phyloP scores from a whole-genome alignment of 805 yeast species.

The Kazachstania bromeliacearum region DNA sequence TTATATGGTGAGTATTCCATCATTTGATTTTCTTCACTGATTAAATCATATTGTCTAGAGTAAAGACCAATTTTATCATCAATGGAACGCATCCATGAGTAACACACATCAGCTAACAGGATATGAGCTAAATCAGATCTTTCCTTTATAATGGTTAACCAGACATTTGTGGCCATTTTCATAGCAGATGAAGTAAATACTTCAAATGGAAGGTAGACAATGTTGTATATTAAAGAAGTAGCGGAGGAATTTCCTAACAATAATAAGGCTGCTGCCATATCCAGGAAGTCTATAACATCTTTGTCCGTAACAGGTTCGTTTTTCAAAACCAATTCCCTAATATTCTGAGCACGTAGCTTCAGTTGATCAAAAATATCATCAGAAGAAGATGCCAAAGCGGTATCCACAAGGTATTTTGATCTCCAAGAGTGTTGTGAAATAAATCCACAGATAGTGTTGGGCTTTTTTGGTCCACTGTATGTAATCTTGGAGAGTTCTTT shows the following conservation, averaged over 20 bases:
- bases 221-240: constrained; percentile 34
- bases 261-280: constrained; percentile 35
- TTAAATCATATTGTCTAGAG: constrained; percentile 44
- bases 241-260: constrained; percentile 31
- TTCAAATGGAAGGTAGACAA: constrained; percentile 64
- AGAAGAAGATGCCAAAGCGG: constrained; percentile 25
- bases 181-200: constrained; percentile 51
- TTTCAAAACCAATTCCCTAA: constrained; percentile 14
- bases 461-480: constrained; percentile 29
- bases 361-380: constrained; percentile 21
- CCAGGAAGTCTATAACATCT: constrained; percentile 36
- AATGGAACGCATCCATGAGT: constrained; percentile 60
- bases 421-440: constrained; percentile 74
- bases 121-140: constrained; percentile 47
- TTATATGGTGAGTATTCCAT: constrained; percentile 92
- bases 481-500: constrained; percentile 49
- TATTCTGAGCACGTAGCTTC: constrained; percentile 10
- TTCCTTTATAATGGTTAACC: constrained; percentile 73
- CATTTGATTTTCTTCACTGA: constrained; percentile 48
- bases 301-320: constrained; percentile 20
- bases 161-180: constrained; percentile 58
- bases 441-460: constrained; percentile 60
- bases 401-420: constrained; percentile 32
- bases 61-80: constrained; percentile 55
- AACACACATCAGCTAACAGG: constrained; percentile 60